Evolutionary conservation across 2,329 filamentous ascomycete genomes (phyloP).

Genomic region (Pseudonectria buxi): DNA sequence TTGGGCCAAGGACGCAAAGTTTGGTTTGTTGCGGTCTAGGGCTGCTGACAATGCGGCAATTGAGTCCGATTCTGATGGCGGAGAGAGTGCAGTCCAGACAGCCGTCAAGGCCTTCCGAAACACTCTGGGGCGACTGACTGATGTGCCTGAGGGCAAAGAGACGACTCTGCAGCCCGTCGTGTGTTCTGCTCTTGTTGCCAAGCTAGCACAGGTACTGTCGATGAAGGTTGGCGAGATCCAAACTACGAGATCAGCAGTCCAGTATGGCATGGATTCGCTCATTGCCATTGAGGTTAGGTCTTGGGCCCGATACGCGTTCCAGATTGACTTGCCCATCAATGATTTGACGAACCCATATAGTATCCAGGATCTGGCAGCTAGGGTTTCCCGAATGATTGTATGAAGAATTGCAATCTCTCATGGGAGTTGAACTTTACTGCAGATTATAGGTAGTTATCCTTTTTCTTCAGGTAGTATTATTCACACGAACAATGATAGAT

Average conservation of each 20-base stretch:
- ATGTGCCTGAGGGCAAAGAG: conserved; percentile 13
- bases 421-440: background rate
- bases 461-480: background rate
- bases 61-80: conserved; percentile 9
- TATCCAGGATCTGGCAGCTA: conserved; percentile 16
- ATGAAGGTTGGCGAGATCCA: conserved; percentile 17
- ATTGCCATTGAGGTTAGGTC: conserved; percentile 19
- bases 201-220: conserved; percentile 16
- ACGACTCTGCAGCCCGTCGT: conserved; percentile 11
- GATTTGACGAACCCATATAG: conserved; percentile 19
- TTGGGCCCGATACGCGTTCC: conserved; percentile 19
- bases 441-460: background rate
- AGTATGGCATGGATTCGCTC: conserved; percentile 19
- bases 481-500: too few relatives aligned
- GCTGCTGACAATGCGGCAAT: conserved; percentile 10
- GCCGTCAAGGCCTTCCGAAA: conserved; percentile 17
- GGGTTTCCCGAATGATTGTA: conserved; percentile 14
- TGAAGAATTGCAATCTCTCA: background rate
- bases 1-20: conserved; percentile 19
- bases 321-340: conserved; percentile 18
- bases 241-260: conserved; percentile 14
- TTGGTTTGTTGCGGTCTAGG: conserved; percentile 12
- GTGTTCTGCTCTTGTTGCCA: conserved; percentile 16
- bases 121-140: conserved; percentile 5
- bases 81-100: conserved; percentile 17